Percentiles rank a stretch among this genome's conserved stretches.
phyloP scores from a whole-genome alignment of 2,329 filamentous ascomycete species.

The Xenoacremonium recifei region DNA sequence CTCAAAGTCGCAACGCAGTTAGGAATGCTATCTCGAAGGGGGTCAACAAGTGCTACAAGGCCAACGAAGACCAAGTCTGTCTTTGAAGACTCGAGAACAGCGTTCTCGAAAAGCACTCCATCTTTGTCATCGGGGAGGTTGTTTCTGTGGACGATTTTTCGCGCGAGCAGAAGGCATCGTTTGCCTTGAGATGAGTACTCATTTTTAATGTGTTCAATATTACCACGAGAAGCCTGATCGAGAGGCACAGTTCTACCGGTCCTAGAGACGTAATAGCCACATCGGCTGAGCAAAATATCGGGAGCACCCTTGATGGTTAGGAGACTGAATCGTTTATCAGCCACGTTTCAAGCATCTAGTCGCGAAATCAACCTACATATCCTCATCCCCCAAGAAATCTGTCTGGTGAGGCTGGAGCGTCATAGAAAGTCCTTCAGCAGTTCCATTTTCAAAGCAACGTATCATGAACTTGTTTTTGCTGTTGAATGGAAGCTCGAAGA shows the following conservation, averaged over 20 bases:
- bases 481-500: constrained; percentile 72
- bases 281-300: constrained; percentile 67
- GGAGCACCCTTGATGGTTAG: constrained; percentile 77
- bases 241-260: constrained; percentile 55
- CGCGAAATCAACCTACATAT: too few relatives aligned
- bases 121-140: constrained; percentile 36
- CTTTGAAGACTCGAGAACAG: constrained; percentile 51
- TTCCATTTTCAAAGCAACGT: too few relatives aligned
- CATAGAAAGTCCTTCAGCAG: too few relatives aligned
- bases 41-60: constrained; percentile 75
- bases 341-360: too few relatives aligned
- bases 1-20: constrained; percentile 65
- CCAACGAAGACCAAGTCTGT: constrained; percentile 68
- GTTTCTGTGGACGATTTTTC: constrained; percentile 50
- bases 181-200: constrained; percentile 67
- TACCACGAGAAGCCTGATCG: constrained; percentile 38
- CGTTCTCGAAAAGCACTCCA: constrained; percentile 48
- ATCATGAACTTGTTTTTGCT: constrained; percentile 86
- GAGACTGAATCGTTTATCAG: too few relatives aligned
- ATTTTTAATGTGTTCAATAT: constrained; percentile 62
- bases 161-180: constrained; percentile 66
- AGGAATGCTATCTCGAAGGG: constrained; percentile 70
- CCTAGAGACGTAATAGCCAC: constrained; percentile 54
- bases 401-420: too few relatives aligned
- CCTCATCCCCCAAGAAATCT: too few relatives aligned